These are phyloP conservation scores for Septoria petroselini DNA, from an alignment of 2,329 filamentous ascomycete species.

Conservation along the genomic window DNA sequence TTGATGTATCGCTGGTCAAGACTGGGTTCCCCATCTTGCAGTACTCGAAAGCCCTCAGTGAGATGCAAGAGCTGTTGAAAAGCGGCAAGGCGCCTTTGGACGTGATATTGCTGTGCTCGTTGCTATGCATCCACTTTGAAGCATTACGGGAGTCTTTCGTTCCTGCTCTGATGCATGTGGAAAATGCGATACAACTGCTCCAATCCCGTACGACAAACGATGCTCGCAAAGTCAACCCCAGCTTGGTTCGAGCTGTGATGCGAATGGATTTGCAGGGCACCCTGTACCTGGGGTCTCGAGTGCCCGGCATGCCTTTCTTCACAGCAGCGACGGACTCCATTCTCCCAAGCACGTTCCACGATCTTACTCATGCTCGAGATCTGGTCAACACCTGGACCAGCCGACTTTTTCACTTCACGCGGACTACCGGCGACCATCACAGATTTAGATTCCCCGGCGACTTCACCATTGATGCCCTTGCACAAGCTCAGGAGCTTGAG, in stretches of 20 bases:
- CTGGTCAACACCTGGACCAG: constrained; percentile 32
- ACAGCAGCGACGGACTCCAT: constrained; percentile 30
- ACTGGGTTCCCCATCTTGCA: constrained; percentile 32
- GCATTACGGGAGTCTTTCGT: constrained; percentile 34
- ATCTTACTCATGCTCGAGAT: constrained; percentile 33
- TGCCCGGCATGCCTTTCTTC: constrained; percentile 33
- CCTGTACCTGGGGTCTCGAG: constrained; percentile 29
- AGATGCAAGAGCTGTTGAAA: constrained; percentile 32
- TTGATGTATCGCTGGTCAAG: constrained; percentile 25
- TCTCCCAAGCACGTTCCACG: constrained; percentile 28
- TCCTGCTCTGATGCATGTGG: constrained; percentile 35
- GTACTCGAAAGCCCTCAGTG: constrained; percentile 36
- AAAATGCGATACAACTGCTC: constrained; percentile 35
- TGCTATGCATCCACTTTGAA: constrained; percentile 38
- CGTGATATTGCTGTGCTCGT: constrained; percentile 33
- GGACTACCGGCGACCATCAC: constrained; percentile 30
- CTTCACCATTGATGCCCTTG: constrained; percentile 31
- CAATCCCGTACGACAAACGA: constrained; percentile 26
- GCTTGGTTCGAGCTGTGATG: constrained; percentile 33
- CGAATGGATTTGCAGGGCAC: constrained; percentile 35
- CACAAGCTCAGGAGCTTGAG: constrained; percentile 31
- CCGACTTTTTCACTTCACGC: constrained; percentile 34
- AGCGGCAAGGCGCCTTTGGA: constrained; percentile 27
- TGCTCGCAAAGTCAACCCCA: constrained; percentile 30
- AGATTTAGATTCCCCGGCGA: constrained; percentile 29